These are phyloP conservation scores for Nicotiana attenuata DNA, from an alignment of 257 asterid species.

Conservation along the genomic window DNA sequence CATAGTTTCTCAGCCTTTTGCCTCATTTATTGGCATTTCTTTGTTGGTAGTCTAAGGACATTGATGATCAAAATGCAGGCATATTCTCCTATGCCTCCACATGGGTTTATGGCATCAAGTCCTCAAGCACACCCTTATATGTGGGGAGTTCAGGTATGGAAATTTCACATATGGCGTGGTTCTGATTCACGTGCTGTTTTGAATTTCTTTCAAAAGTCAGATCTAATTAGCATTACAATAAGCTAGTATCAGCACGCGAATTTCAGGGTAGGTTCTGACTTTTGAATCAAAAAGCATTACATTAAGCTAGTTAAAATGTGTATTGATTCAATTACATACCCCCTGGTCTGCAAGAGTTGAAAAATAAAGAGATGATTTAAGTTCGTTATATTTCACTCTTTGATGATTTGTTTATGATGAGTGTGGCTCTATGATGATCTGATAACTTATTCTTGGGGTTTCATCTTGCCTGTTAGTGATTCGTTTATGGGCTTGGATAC, in stretches of 20 bases:
- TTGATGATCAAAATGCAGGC: conserved; percentile 45
- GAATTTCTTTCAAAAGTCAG: neutral
- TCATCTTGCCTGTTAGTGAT: neutral
- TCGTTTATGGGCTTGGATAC: too few relatives aligned
- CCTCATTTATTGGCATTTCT: conserved; percentile 10
- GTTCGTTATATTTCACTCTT: neutral
- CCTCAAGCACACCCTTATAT: conserved; percentile 92
- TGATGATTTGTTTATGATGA: neutral
- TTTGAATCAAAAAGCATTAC: too few relatives aligned
- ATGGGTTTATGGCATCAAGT: conserved; percentile 70
- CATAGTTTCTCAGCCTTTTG: conserved; percentile 10
- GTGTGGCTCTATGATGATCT: neutral
- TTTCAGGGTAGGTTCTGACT: too few relatives aligned
- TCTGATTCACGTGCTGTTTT: neutral
- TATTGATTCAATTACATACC: neutral
- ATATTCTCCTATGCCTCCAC: conserved; percentile 88
- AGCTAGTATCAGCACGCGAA: too few relatives aligned
- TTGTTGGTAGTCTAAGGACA: conserved; percentile 12
- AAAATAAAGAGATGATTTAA: neutral
- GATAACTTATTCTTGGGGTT: neutral
- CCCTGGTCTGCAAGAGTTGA: neutral
- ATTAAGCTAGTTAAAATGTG: too few relatives aligned
- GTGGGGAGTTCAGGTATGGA: conserved; percentile 96
- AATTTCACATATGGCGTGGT: neutral
- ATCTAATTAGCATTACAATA: neutral